A percentile compares a stretch with the other conserved stretches of the same genome.
phyloP scores from a whole-genome alignment of 2,329 filamentous ascomycete genomes.

The Seiridium unicorne region DNA sequence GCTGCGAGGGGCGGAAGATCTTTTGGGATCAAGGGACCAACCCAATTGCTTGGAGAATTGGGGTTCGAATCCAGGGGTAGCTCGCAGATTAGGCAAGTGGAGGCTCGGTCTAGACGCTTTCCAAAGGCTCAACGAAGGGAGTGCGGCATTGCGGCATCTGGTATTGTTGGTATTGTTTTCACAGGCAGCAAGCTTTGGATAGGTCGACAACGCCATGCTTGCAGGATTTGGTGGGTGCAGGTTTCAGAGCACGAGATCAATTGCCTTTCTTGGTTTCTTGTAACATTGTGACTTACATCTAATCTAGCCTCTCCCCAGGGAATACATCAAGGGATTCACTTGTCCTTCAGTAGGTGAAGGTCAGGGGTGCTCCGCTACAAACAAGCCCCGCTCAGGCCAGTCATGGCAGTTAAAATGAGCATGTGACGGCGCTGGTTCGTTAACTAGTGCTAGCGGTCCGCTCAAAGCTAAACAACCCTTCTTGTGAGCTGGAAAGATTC shows the following conservation, averaged over 20 bases:
- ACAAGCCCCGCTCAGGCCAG: no score
- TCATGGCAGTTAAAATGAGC: no score
- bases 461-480: no score
- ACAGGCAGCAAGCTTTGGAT: not conserved
- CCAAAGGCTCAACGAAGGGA: not conserved
- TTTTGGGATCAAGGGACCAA: conserved; percentile 1
- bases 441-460: no score
- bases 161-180: not conserved
- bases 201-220: not conserved
- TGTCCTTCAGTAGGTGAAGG: no score
- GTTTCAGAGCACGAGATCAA: conserved; percentile 3
- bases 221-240: not conserved
- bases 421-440: no score
- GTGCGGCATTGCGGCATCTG: not conserved
- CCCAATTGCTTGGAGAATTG: conserved; percentile 3
- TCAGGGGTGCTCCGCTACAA: no score
- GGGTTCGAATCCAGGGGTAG: conserved; percentile 1
- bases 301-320: no score
- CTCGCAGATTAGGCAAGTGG: conserved; percentile 2
- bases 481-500: no score
- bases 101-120: not conserved
- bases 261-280: not conserved
- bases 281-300: no score
- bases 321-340: no score
- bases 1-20: not conserved